phyloP scores from a whole-genome alignment of 1,139 yeast species.

The Protomyces gravidus region DNA sequence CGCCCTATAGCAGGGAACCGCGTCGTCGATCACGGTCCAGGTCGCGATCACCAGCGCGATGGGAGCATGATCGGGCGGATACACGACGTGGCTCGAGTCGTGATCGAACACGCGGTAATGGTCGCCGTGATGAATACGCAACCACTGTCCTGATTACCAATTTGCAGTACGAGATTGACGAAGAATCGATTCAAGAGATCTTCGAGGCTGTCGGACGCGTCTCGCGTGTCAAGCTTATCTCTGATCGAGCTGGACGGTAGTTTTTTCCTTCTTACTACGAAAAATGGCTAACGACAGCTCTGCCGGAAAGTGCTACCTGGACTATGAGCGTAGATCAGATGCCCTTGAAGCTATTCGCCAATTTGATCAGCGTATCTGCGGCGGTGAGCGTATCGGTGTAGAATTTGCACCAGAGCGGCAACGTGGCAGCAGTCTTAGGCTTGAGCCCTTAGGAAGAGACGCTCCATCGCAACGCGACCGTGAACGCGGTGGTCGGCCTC shows the following conservation, averaged over 20 bases:
- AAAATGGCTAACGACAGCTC: not conserved
- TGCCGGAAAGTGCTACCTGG: not conserved
- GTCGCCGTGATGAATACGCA: not conserved
- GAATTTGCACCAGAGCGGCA: not conserved
- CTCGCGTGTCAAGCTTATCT: constrained; percentile 17
- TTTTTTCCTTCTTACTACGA: not conserved
- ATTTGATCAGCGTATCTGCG: not conserved
- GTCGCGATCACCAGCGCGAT: not conserved
- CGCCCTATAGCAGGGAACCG: not conserved
- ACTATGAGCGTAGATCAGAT: not conserved
- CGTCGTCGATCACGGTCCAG: constrained; percentile 6
- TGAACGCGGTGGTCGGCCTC: not conserved
- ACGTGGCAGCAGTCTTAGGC: not conserved
- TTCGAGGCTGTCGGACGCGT: constrained; percentile 17
- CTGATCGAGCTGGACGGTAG: constrained; percentile 26
- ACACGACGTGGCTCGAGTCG: not conserved
- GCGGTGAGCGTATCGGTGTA: not conserved
- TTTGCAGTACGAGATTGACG: constrained; percentile 14
- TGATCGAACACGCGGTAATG: not conserved
- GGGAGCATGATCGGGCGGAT: constrained; percentile 20
- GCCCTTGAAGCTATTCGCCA: not conserved
- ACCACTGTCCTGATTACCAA: not conserved
- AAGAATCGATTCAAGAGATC: constrained; percentile 3
- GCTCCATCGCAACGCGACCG: not conserved
- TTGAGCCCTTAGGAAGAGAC: no score